Evolutionary conservation across 2,329 filamentous ascomycete genomes (phyloP).

Genomic region (Cadophora sp.): DNA sequence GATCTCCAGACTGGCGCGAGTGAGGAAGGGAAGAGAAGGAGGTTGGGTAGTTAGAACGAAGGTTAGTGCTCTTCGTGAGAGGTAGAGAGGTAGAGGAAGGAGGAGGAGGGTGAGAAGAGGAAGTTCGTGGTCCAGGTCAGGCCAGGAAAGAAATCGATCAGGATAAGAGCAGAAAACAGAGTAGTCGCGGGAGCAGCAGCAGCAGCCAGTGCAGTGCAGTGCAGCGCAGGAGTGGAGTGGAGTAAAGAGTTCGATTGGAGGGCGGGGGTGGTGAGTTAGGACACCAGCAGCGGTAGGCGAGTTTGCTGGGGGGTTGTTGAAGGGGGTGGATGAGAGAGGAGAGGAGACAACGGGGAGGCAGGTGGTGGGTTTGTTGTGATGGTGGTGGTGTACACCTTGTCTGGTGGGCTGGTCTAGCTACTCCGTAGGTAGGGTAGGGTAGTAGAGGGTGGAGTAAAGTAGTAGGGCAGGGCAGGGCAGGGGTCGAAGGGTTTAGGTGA

Average conservation of each 20-base stretch:
- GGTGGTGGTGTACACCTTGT: constrained; percentile 11
- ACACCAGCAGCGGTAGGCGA: constrained; percentile 30
- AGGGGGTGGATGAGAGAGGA: constrained; percentile 37
- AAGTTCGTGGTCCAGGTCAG: constrained; percentile 1
- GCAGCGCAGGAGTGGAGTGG: background rate
- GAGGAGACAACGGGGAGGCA: constrained; percentile 9
- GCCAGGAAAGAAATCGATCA: constrained; percentile 7
- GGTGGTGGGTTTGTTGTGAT: constrained; percentile 12
- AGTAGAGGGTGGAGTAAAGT: background rate
- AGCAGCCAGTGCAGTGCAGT: constrained; percentile 2
- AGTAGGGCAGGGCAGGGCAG: constrained; percentile 5
- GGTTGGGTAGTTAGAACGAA: constrained; percentile 31
- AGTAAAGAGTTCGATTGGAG: background rate
- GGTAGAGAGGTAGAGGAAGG: constrained; percentile 27
- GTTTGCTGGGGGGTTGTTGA: constrained; percentile 34
- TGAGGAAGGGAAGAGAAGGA: constrained; percentile 34
- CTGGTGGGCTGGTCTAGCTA: constrained; percentile 6
- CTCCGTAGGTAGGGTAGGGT: background rate
- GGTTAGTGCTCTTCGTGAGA: constrained; percentile 26
- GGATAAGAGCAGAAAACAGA: constrained; percentile 3
- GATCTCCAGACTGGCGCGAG: constrained; percentile 29
- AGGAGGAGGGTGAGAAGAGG: constrained; percentile 34
- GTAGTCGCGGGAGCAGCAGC: background rate
- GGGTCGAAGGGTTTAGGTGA: background rate
- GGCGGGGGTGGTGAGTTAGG: constrained; percentile 1